Evolutionary conservation across 2,329 filamentous ascomycete genomes (phyloP).

Genomic region (Talaromyces sp.): DNA sequence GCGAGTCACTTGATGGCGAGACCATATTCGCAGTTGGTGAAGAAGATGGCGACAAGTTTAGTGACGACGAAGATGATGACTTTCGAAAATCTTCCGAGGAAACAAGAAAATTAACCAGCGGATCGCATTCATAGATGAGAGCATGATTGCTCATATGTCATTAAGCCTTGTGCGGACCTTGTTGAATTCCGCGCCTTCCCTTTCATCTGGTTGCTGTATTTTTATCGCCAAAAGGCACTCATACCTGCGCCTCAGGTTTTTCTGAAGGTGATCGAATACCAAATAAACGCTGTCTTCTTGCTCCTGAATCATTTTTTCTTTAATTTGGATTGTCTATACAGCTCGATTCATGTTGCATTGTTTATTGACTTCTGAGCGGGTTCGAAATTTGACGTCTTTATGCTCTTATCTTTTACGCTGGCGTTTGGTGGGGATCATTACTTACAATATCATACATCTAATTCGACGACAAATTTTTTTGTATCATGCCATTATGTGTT

Average conservation of each 20-base stretch:
- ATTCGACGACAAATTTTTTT: neutral
- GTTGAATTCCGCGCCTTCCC: neutral
- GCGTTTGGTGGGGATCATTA: neutral
- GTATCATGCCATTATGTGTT: neutral
- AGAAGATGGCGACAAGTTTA: conserved; percentile 75
- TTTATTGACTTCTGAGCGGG: neutral
- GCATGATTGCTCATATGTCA: neutral
- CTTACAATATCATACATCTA: neutral
- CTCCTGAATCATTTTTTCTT: neutral
- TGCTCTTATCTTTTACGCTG: neutral
- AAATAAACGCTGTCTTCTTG: neutral
- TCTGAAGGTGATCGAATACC: neutral
- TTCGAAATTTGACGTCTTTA: neutral
- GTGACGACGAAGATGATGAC: conserved; percentile 61
- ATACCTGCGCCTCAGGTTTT: neutral
- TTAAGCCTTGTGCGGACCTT: neutral
- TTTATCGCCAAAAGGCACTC: neutral
- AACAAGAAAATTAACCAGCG: conserved; percentile 48
- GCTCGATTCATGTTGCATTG: neutral
- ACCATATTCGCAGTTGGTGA: conserved; percentile 91
- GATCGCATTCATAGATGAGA: neutral
- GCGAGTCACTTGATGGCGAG: conserved; percentile 74
- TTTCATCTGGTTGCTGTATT: conserved; percentile 6
- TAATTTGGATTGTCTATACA: neutral
- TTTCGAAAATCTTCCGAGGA: conserved; percentile 48